These are phyloP conservation scores for Botryotinia calthae DNA, from an alignment of 2,329 filamentous ascomycete species.

Conservation along the genomic window DNA sequence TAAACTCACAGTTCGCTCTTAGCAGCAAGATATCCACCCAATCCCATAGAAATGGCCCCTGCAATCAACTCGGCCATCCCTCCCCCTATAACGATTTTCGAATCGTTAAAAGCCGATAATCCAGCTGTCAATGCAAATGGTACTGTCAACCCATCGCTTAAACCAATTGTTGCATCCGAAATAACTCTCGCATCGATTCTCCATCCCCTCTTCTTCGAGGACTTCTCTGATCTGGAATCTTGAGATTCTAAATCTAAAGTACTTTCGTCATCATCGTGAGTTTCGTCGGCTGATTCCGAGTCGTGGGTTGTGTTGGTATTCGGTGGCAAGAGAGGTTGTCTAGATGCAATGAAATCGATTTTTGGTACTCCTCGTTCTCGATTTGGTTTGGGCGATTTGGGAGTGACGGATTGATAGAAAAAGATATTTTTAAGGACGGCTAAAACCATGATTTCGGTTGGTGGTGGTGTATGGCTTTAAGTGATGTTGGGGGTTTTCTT, in stretches of 20 bases:
- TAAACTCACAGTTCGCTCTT: constrained; percentile 43
- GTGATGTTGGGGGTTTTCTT: background rate
- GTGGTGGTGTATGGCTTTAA: background rate
- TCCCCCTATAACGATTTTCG: constrained; percentile 54
- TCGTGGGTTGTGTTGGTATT: background rate
- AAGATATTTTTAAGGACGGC: constrained; percentile 38
- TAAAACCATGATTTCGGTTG: constrained; percentile 35
- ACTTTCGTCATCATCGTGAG: constrained; percentile 2
- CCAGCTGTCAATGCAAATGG: constrained; percentile 63
- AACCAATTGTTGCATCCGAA: constrained; percentile 57
- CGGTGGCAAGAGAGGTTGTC: constrained; percentile 26
- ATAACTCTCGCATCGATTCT: constrained; percentile 40
- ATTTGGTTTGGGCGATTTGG: constrained; percentile 12
- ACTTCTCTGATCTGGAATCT: constrained; percentile 27
- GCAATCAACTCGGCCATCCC: constrained; percentile 61
- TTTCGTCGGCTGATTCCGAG: background rate
- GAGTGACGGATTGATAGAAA: constrained; percentile 28
- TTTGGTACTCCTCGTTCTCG: background rate
- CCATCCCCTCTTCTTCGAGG: constrained; percentile 31
- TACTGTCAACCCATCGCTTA: constrained; percentile 61
- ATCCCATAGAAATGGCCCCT: constrained; percentile 61
- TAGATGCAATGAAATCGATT: constrained; percentile 24
- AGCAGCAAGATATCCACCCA: constrained; percentile 59
- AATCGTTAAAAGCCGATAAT: constrained; percentile 48
- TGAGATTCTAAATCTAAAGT: constrained; percentile 33